Evolutionary conservation across 305 asterid species (phyloP).

Genomic region (Rubia balearica): DNA sequence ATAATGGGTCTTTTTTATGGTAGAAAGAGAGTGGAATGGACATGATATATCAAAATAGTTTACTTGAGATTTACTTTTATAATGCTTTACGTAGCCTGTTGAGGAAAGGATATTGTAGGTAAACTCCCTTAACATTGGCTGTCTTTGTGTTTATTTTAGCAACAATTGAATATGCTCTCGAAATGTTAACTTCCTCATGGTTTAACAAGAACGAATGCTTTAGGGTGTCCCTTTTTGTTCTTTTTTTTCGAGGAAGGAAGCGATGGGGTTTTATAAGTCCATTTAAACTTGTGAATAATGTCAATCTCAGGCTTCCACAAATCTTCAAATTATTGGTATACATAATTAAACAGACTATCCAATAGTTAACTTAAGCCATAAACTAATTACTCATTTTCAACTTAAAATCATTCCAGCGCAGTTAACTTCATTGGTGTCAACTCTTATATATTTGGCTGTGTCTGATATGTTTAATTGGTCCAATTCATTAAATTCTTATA

Average conservation of each 20-base stretch:
- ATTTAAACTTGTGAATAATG: background rate
- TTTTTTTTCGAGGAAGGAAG: background rate
- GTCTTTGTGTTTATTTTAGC: background rate
- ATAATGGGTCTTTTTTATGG: background rate
- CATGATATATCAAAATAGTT: background rate
- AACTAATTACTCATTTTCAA: background rate
- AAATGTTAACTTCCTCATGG: background rate
- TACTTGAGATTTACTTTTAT: background rate
- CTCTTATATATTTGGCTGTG: conserved; percentile 17
- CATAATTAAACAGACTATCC: background rate
- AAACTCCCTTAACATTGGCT: background rate
- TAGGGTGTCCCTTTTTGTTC: background rate
- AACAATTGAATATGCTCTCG: background rate
- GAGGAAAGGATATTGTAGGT: background rate
- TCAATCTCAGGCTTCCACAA: background rate
- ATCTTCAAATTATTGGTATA: background rate
- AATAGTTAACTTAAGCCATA: background rate
- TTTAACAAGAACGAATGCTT: background rate
- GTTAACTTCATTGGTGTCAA: background rate
- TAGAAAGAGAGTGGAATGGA: background rate
- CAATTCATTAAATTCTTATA: background rate
- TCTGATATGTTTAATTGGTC: background rate
- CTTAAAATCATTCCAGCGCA: background rate
- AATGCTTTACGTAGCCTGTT: background rate
- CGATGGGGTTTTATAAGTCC: background rate